A percentile compares a stretch with the other conserved stretches of the same genome.
Conservation (phyloP, 306 rosid genomes). For the Casuarina glauca region DNA sequence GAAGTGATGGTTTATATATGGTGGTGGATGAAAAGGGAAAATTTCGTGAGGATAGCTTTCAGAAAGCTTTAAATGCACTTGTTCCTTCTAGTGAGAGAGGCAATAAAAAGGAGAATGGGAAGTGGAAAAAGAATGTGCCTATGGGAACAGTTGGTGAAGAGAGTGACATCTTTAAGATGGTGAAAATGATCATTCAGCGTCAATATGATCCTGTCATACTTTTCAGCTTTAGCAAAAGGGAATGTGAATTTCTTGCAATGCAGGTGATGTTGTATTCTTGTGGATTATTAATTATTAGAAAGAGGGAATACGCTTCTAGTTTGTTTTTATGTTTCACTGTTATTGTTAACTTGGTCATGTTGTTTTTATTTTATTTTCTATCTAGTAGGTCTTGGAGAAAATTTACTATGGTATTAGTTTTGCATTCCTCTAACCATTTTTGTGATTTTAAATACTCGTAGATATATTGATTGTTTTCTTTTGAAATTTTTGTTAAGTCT, state of each 20-base stretch:
- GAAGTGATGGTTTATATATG: constrained; percentile 79
- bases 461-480: background rate
- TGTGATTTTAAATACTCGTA: background rate
- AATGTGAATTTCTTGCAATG: constrained; percentile 93
- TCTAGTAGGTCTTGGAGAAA: background rate
- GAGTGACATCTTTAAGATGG: constrained; percentile 95
- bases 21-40: constrained; percentile 89
- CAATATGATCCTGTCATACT: constrained; percentile 94
- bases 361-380: background rate
- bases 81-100: constrained; percentile 56
- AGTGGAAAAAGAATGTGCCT: constrained; percentile 73
- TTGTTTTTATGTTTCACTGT: background rate
- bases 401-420: background rate
- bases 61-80: constrained; percentile 75
- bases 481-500: background rate
- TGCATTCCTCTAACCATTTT: background rate
- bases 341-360: background rate
- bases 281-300: background rate
- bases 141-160: constrained; percentile 69
- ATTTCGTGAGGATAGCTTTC: constrained; percentile 87
- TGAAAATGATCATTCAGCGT: constrained; percentile 94
- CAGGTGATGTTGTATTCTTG: constrained; percentile 57
- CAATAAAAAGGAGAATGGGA: constrained; percentile 61
- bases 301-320: background rate
- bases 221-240: constrained; percentile 96